phyloP scores from a whole-genome alignment of 1,139 yeast genomes.

The Geotrichum klebahnii region DNA sequence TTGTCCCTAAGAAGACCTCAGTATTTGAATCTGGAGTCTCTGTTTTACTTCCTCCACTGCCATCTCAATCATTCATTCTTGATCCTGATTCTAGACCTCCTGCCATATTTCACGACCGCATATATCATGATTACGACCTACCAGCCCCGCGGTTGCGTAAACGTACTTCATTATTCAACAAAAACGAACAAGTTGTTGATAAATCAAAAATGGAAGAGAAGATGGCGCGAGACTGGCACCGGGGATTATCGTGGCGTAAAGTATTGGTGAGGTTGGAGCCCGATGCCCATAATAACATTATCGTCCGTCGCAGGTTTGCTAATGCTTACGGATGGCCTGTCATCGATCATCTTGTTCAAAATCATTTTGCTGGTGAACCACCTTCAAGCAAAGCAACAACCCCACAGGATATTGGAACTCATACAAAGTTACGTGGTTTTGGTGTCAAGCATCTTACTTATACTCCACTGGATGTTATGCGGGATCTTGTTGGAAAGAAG shows the following conservation, averaged over 20 bases:
- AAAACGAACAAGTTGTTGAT: constrained; percentile 37
- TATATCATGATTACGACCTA: constrained; percentile 60
- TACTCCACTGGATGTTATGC: not conserved
- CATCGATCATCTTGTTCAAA: constrained; percentile 67
- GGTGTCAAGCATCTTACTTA: not conserved
- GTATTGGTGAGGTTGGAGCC: constrained; percentile 81
- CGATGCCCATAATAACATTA: constrained; percentile 92
- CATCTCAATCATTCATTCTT: constrained; percentile 62
- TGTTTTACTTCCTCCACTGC: constrained; percentile 80
- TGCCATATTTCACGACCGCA: constrained; percentile 71
- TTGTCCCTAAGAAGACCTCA: constrained; percentile 63
- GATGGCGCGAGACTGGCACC: constrained; percentile 87
- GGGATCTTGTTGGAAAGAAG: not conserved
- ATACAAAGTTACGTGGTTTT: not conserved
- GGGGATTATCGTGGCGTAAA: constrained; percentile 83
- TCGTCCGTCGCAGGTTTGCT: constrained; percentile 82
- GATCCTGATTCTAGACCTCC: constrained; percentile 59
- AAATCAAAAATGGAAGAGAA: constrained; percentile 61
- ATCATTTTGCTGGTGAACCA: constrained; percentile 48
- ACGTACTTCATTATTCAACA: constrained; percentile 29
- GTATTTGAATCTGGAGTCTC: constrained; percentile 80
- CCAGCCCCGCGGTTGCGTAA: constrained; percentile 46
- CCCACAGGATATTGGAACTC: not conserved
- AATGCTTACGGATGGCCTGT: constrained; percentile 98
- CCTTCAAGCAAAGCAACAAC: constrained; percentile 8